Evolutionary conservation across 2,329 filamentous ascomycete species (phyloP).

Genomic region (Alternaria arbusti): DNA sequence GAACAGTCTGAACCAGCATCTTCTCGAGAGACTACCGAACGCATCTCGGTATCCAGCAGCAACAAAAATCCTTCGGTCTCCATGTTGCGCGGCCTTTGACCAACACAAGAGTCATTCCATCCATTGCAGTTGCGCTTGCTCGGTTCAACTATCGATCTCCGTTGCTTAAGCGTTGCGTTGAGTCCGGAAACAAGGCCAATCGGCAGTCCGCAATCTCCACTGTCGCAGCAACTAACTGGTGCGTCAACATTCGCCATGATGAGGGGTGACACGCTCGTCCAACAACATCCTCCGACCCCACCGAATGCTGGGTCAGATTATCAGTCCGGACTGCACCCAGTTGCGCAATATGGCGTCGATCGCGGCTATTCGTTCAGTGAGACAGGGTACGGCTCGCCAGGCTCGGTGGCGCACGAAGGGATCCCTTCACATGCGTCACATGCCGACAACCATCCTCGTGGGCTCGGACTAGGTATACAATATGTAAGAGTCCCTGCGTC

Average conservation of each 20-base stretch:
- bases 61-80: conserved; percentile 5
- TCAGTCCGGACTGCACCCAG: conserved; percentile 48
- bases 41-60: not conserved
- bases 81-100: conserved; percentile 9
- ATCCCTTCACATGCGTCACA: conserved; percentile 38
- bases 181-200: conserved; percentile 13
- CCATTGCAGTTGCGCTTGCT: not conserved
- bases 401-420: conserved; percentile 33
- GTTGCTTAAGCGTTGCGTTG: conserved; percentile 16
- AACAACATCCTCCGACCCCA: conserved; percentile 47
- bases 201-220: conserved; percentile 7
- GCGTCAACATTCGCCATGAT: conserved; percentile 28
- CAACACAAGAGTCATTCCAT: conserved; percentile 1
- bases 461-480: conserved; percentile 38
- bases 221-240: conserved; percentile 10
- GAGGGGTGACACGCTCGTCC: conserved; percentile 44
- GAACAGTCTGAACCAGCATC: conserved; percentile 11
- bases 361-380: conserved; percentile 47
- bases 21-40: conserved; percentile 23
- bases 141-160: conserved; percentile 1
- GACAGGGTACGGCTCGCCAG: conserved; percentile 39
- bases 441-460: conserved; percentile 26
- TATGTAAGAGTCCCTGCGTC: conserved; percentile 34
- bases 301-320: conserved; percentile 40
- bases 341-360: conserved; percentile 53